These are phyloP conservation scores for Boletus rex-veris DNA, from an alignment of 768 basidiomycete genomes.

Conservation along the genomic window DNA sequence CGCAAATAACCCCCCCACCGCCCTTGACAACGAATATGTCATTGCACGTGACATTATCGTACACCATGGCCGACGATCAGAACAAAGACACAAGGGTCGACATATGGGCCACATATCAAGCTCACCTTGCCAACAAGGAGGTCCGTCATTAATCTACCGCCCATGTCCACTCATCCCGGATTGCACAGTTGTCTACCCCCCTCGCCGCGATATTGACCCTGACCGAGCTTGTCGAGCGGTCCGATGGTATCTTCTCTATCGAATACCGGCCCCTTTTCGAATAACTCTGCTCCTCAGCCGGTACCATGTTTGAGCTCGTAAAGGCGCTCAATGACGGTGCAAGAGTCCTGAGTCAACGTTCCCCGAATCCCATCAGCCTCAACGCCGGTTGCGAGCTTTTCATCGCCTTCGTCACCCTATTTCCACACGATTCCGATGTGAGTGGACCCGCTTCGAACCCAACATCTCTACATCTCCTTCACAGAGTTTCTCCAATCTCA, in stretches of 20 bases:
- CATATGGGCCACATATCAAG: slow-evolving; percentile 52
- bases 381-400: slow-evolving; percentile 91
- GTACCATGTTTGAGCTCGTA: slow-evolving; percentile 91
- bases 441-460: slow-evolving; percentile 30
- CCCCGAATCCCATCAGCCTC: slow-evolving; percentile 76
- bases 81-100: slow-evolving; percentile 34
- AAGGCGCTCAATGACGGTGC: slow-evolving; percentile 78
- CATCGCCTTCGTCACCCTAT: slow-evolving; percentile 82
- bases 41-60: slow-evolving; percentile 20
- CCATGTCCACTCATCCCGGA: neutral
- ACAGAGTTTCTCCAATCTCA: slow-evolving; percentile 82
- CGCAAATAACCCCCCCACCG: slow-evolving; percentile 22
- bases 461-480: slow-evolving; percentile 5
- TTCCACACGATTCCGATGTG: slow-evolving; percentile 79
- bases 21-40: slow-evolving; percentile 23
- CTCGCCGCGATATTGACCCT: slow-evolving; percentile 86
- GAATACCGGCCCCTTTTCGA: neutral
- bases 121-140: slow-evolving; percentile 60
- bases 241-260: slow-evolving; percentile 56
- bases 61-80: slow-evolving; percentile 9
- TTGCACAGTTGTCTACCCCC: slow-evolving; percentile 65
- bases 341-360: slow-evolving; percentile 53
- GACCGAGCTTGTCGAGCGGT: slow-evolving; percentile 75
- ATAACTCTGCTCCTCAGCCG: slow-evolving; percentile 46
- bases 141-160: slow-evolving; percentile 39